Base-by-base conservation (phyloP, 345 rosid genomes). In the Toxicodendron radicans region DNA sequence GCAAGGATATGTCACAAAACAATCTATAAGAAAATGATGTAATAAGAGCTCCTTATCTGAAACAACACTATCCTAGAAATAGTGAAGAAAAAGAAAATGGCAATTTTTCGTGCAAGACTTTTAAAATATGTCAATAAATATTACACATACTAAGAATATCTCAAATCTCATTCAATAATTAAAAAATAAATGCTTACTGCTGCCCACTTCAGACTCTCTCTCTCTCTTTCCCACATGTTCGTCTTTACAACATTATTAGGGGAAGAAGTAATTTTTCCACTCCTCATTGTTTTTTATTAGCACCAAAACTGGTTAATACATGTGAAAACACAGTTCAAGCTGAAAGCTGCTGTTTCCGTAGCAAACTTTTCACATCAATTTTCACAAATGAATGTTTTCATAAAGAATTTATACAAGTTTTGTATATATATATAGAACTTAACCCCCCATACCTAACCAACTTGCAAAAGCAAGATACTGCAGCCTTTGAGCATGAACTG, bases 381-480 rank as follows among this genome's bases (percentile, higher is more conserved):
- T 41, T 56, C 52, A 20, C 24, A 58, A 17, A n/a, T 14, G 14
- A 18, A 64, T 41, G 48, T 23, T 24, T 30, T 58, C n/a, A 27
- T 1, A 27, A 51, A 54, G 64, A 62, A 72, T 18, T 48, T 4
- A 20, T 32, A 58, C 16, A 62, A 70, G 43, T 9, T 38, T 38
- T 38, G 6, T 38, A 38, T 0, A 38, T 5, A 38, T 7, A 38
- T 9, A 23, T 27, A 46, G 70, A 57, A 30, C 64, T 61, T 18
- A 72, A 51, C 18, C 54, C 3, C 21, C 67, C 84, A 72, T 78
- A 93, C 99, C 99, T 79, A 96, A 87, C 99, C 98, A 96, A 85
- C 97, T 96, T 45, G 97, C 97, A 52, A 96, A 96, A 68, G 99
- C 99, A 74, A 96, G 85, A 82, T 96, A 96, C 80, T 96, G 99